phyloP scores from a whole-genome alignment of 345 rosid species.

The Populus pruinosa region DNA sequence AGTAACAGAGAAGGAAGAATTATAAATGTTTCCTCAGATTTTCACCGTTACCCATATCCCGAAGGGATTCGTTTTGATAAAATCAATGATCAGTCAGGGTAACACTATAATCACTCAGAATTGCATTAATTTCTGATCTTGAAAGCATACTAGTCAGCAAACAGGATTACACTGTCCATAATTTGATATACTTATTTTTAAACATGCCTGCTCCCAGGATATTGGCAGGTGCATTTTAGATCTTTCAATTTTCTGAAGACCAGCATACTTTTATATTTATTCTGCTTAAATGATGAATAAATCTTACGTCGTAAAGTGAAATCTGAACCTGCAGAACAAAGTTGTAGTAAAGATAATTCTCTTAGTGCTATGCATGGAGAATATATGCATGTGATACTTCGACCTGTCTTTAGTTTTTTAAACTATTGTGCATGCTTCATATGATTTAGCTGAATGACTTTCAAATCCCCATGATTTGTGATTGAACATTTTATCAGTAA shows the following conservation, averaged over 20 bases:
- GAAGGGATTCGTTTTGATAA: constrained; percentile 47
- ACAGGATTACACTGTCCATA: background rate
- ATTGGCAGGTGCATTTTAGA: background rate
- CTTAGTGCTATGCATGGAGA: background rate
- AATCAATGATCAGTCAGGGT: constrained; percentile 43
- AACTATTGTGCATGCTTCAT: background rate
- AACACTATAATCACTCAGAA: background rate
- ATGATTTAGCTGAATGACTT: background rate
- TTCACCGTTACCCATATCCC: constrained; percentile 30
- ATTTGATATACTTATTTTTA: background rate
- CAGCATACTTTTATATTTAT: background rate
- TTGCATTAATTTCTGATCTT: background rate
- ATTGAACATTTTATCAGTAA: background rate
- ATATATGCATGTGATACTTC: background rate
- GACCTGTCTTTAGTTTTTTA: background rate
- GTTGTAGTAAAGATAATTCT: background rate
- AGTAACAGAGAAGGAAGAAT: constrained; percentile 47
- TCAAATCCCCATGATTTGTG: background rate
- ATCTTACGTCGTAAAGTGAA: background rate
- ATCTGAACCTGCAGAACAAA: background rate
- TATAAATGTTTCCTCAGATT: constrained; percentile 38
- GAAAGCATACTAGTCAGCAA: background rate
- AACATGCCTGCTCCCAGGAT: background rate
- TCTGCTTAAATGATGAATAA: background rate
- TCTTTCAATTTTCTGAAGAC: background rate